These are phyloP conservation scores for Podospora conica DNA, from an alignment of 495 filamentous ascomycete genomes.

Conservation along the genomic window DNA sequence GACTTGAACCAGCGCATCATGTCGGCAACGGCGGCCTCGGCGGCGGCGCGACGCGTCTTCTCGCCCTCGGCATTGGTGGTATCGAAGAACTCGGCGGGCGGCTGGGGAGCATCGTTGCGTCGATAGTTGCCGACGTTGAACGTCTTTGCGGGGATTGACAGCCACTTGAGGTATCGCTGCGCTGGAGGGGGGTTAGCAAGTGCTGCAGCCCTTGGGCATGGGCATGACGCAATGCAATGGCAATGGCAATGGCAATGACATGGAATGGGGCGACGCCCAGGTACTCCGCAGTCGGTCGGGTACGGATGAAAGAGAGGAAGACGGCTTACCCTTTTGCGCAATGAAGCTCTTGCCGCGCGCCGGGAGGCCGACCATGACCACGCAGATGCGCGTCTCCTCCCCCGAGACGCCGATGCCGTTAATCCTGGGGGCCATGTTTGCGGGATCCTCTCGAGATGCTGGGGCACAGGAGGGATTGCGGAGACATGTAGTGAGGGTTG, in stretches of 20 bases:
- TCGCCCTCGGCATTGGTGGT: slow-evolving; percentile 82
- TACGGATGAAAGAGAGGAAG: too few relatives aligned
- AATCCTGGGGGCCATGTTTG: slow-evolving; percentile 40
- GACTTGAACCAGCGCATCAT: slow-evolving; percentile 86
- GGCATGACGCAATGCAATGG: not conserved
- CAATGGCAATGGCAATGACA: not conserved
- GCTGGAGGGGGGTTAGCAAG: slow-evolving; percentile 49
- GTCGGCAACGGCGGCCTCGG: slow-evolving; percentile 80
- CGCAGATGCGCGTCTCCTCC: slow-evolving; percentile 91
- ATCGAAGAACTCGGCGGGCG: slow-evolving; percentile 88
- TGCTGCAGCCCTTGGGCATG: not conserved
- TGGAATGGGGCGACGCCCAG: too few relatives aligned
- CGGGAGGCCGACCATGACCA: slow-evolving; percentile 97
- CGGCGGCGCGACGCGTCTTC: slow-evolving; percentile 76
- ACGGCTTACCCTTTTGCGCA: slow-evolving; percentile 89
- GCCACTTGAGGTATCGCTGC: slow-evolving; percentile 91
- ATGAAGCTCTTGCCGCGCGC: slow-evolving; percentile 96
- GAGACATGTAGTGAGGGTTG: slow-evolving; percentile 30
- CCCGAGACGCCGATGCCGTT: slow-evolving; percentile 58
- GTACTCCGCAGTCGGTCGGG: too few relatives aligned
- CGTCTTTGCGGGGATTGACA: slow-evolving; percentile 82
- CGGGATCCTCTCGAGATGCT: slow-evolving; percentile 2
- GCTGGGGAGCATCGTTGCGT: slow-evolving; percentile 76
- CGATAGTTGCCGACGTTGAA: slow-evolving; percentile 98
- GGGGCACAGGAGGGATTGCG: slow-evolving; percentile 12